Percentiles rank a stretch among this genome's conserved stretches.
These are phyloP conservation scores for Trifolium repens DNA, from an alignment of 306 rosid genomes.

Conservation along the genomic window DNA sequence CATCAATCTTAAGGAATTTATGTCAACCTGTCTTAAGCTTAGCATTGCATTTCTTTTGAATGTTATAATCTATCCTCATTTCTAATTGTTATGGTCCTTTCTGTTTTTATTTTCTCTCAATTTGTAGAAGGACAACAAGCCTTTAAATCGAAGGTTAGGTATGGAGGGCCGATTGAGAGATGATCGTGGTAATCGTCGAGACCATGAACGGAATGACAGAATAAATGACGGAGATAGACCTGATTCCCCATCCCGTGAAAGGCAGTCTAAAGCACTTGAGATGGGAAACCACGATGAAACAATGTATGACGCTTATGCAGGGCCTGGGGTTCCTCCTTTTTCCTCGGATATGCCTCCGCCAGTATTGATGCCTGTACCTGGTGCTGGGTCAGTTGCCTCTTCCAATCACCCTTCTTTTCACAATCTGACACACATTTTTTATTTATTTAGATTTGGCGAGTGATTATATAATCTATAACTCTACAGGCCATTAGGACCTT, in stretches of 20 bases:
- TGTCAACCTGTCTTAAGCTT: slow-evolving; percentile 14
- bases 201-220: slow-evolving; percentile 67
- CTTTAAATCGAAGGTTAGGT: slow-evolving; percentile 74
- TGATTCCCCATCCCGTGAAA: slow-evolving; percentile 71
- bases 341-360: slow-evolving; percentile 87
- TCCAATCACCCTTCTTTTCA: slow-evolving; percentile 18
- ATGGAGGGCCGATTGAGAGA: slow-evolving; percentile 80
- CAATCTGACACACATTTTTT: slow-evolving; percentile 12
- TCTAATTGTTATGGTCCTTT: slow-evolving; percentile 19
- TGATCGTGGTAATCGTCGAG: slow-evolving; percentile 85
- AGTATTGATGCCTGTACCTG: slow-evolving; percentile 98
- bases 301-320: slow-evolving; percentile 79
- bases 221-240: slow-evolving; percentile 72
- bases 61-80: slow-evolving; percentile 15
- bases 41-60: slow-evolving; percentile 7
- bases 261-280: slow-evolving; percentile 67
- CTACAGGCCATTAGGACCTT: slow-evolving; percentile 95
- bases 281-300: slow-evolving; percentile 84
- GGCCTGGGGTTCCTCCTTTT: slow-evolving; percentile 74
- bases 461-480: slow-evolving; percentile 37
- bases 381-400: slow-evolving; percentile 83
- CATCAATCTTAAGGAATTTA: slow-evolving; percentile 24
- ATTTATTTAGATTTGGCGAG: slow-evolving; percentile 1
- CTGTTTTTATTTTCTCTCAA: neutral
- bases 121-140: slow-evolving; percentile 71